Base-by-base conservation (phyloP, 345 rosid species). In the Linum lewisii region DNA sequence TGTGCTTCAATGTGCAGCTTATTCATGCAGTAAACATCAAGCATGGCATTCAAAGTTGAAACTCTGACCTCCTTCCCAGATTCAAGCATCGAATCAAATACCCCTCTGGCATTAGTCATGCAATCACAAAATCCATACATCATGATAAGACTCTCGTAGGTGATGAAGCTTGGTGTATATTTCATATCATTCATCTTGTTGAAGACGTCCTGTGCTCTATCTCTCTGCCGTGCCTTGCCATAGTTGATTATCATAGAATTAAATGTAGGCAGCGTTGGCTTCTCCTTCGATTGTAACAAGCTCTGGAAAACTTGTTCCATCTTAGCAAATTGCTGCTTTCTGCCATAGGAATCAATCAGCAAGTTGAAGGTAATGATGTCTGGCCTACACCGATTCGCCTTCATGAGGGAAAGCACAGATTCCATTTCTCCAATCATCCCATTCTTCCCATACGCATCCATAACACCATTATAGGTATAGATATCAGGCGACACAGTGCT, bases 371-470 rank as follows among this genome's bases (percentile, higher is more conserved):
- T 86, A 52, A 88, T 84, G 21, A 83, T 69, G 60, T 88, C 95
- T 6, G 93, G 96, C 77, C 82, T 92, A 63, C 88, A 83, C 65
- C 81, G 81, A 7, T 76, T 70, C 57, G 75, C 79, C 72, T 80
- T 88, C 98, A 92, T 84, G 29, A 74, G 78, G 37, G 88, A 67
- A 71, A 92, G 96, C 64, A 88, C 77, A 45, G 72, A 73, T 61
- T 92, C 98, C 98, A 92, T 92, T 70, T 92, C 96, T 47, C 63
- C 75, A 19, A 92, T 88, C 96, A 92, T 88, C 71, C 96, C 85
- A 1, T 78, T 86, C 65, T 92, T 92, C 57, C 98, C 98, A 69
- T 86, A 88, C 1, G 85, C 98, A 80, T 88, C 98, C 96, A 92
- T 80, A 60, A 92, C 89, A 13, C 98, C 98, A 15, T 92, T 92